Evolutionary conservation across 257 asterid species (phyloP).

Genomic region (Striga asiatica): DNA sequence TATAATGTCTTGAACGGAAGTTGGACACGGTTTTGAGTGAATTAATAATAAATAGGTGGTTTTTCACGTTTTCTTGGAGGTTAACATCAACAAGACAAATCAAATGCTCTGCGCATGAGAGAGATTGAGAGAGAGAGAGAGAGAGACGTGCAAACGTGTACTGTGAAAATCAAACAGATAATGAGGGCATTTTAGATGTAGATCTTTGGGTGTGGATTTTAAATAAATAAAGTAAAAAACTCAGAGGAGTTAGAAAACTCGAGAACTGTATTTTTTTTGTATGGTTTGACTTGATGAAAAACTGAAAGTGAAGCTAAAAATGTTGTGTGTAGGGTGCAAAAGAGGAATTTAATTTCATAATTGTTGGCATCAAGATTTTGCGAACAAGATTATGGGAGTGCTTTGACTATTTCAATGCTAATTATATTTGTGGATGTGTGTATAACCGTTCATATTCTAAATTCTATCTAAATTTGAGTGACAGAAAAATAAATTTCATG

Average conservation of each 20-base stretch:
- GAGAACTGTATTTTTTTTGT: not conserved
- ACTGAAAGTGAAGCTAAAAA: not conserved
- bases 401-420: too few relatives aligned
- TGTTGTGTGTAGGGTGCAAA: not conserved
- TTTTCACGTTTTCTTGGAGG: conserved; percentile 7
- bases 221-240: too few relatives aligned
- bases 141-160: conserved; percentile 24
- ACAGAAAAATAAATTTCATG: too few relatives aligned
- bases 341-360: too few relatives aligned
- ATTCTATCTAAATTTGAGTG: too few relatives aligned
- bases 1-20: not conserved
- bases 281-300: conserved; percentile 11
- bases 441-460: too few relatives aligned
- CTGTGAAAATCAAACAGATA: conserved; percentile 12
- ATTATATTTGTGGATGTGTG: too few relatives aligned
- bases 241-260: not conserved
- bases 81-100: not conserved
- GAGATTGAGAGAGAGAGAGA: not conserved
- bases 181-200: conserved; percentile 3
- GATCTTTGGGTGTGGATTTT: not conserved
- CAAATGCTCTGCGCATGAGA: not conserved
- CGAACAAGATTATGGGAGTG: too few relatives aligned
- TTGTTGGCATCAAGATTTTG: too few relatives aligned
- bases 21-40: conserved; percentile 2
- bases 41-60: not conserved